Evolutionary conservation across 176 grass and related monocot genomes (phyloP), one percentile per base, ranked within the genome.

Genomic region (Oryza australiensis): DNA sequence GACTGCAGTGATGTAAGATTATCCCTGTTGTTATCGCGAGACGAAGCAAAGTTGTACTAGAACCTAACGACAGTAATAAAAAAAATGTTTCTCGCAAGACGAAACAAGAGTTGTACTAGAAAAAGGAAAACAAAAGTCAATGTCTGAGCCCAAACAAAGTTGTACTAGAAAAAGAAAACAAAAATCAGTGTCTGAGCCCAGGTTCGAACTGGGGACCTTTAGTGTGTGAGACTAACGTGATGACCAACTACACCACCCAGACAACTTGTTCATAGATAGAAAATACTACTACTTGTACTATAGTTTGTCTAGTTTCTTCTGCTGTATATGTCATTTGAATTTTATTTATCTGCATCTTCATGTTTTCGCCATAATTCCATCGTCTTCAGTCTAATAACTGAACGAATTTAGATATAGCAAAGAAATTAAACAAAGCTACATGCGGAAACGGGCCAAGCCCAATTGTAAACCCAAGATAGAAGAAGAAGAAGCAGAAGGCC

Each of bases 131-230:
- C 1, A 34, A 23, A 26, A 33, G 11, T 41, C 3, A 59, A 53
- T 2, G 3, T 32, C 30, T 32, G 30, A 32, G 3, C 30, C n/a
- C n/a, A n/a, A n/a, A n/a, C n/a, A n/a, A n/a, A 32, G 35, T 38
- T 38, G 35, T 7, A 62, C n/a, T n/a, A n/a, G n/a, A 15, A 5
- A 35, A 35, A 27, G 13, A 45, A 23, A 20, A 2, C 9, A 4
- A 5, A 45, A 23, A 20, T 14, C 9, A 4, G 2, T 88, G 81
- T 85, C 87, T 81, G 82, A 89, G 91, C 85, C 81, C 88, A 89
- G 88, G 82, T 75, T 93, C 88, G 91, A 93, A 90, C 91, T 86
- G 88, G 88, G 91, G 87, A 90, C 87, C 87, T 93, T 84, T 57
- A 77, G 75, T 79, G 83, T 86, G 75, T 79, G 75, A 86, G 84